A percentile compares a stretch with the other conserved stretches of the same genome.
phyloP scores from a whole-genome alignment of 1,284 basidiomycete species.

The Puccinia novopanici region DNA sequence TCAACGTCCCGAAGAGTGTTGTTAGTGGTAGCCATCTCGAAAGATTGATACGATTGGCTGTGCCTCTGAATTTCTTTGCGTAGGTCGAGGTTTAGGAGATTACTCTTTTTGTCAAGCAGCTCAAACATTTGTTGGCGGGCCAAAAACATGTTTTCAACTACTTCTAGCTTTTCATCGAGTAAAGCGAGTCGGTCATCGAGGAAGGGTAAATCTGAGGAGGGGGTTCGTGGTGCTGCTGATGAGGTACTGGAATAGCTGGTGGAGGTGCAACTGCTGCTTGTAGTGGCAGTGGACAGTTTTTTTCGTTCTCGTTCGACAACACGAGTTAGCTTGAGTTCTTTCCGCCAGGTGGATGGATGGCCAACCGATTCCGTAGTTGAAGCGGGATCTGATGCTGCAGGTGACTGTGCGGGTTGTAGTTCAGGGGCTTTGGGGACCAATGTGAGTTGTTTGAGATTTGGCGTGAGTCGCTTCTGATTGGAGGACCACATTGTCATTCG shows the following conservation, averaged over 20 bases:
- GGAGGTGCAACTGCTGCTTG: constrained; percentile 21
- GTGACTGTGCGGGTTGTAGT: not conserved
- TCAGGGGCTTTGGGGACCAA: not conserved
- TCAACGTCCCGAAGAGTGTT: not conserved
- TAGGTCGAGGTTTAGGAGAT: constrained; percentile 27
- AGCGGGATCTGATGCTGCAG: not conserved
- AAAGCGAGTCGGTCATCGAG: constrained; percentile 14
- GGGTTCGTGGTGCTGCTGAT: constrained; percentile 13
- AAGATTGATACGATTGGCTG: not conserved
- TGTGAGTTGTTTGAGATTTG: constrained; percentile 20
- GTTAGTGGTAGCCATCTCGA: not conserved
- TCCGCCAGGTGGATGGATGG: constrained; percentile 18
- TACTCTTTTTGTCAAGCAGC: constrained; percentile 13
- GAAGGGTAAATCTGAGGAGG: constrained; percentile 13
- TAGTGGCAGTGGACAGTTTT: constrained; percentile 34
- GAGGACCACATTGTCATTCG: not conserved
- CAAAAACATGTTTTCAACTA: constrained; percentile 29
- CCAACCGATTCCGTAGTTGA: not conserved
- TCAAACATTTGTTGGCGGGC: constrained; percentile 34
- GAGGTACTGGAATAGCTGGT: constrained; percentile 15
- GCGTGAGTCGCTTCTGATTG: constrained; percentile 1
- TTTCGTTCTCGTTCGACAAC: constrained; percentile 36
- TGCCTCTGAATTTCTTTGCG: constrained; percentile 13
- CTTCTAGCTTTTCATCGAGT: constrained; percentile 39
- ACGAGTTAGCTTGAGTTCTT: constrained; percentile 30